These are phyloP conservation scores for Diversispora eburnea DNA, from an alignment of 192 early-diverging fungal genomes.

Conservation along the genomic window DNA sequence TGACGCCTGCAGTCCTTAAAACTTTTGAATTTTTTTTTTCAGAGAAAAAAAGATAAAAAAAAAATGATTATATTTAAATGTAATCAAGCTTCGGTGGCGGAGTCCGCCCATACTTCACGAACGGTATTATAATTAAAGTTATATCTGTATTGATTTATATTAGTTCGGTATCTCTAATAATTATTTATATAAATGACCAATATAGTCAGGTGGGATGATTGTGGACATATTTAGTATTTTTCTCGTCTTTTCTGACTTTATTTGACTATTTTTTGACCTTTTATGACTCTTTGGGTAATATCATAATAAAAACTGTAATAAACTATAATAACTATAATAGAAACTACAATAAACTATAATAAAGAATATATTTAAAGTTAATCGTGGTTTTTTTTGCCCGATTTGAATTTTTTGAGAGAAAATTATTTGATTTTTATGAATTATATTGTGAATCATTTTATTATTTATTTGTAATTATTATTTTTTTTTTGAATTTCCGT, in stretches of 20 bases:
- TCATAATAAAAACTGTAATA: too few relatives aligned
- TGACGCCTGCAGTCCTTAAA: constrained; percentile 18
- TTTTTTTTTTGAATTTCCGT: not conserved
- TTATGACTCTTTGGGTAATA: too few relatives aligned
- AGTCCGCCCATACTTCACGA: constrained; percentile 5
- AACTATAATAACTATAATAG: too few relatives aligned
- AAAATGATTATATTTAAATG: not conserved
- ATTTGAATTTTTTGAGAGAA: not conserved
- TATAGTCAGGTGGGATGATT: constrained; percentile 9
- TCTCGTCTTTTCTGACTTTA: constrained; percentile 10
- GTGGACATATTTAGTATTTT: constrained; percentile 18
- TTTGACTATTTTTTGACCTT: not conserved
- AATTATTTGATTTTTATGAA: too few relatives aligned
- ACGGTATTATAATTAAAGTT: constrained; percentile 3
- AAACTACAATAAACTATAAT: too few relatives aligned
- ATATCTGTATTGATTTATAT: constrained; percentile 8
- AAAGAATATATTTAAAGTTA: constrained; percentile 1
- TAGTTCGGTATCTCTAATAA: not conserved
- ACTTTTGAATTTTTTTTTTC: not conserved
- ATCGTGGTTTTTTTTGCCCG: constrained; percentile 14
- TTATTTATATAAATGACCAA: not conserved
- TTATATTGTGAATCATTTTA: too few relatives aligned
- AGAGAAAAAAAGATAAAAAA: not conserved
- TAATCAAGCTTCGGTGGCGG: not conserved
- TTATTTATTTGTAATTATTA: not conserved